phyloP scores from a whole-genome alignment of 306 rosid species.

The Cicer cuneatum region DNA sequence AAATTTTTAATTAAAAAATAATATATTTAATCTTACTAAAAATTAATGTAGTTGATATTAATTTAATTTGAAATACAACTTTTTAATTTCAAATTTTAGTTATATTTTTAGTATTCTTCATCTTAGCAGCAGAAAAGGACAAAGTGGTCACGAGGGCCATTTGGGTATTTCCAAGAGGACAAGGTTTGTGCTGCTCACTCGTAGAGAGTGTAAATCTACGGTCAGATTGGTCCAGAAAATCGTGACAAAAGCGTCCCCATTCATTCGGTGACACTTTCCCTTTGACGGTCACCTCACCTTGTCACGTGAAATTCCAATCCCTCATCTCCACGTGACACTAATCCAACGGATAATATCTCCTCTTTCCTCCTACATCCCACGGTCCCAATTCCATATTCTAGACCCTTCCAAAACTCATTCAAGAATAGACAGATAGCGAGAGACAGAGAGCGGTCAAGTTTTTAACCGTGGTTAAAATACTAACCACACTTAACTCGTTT shows the following conservation, averaged over 20 bases:
- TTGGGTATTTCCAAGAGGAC: background rate
- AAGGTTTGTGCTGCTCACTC: background rate
- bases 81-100: too few species aligned
- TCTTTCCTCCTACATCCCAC: slow-evolving; percentile 39
- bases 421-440: background rate
- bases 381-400: slow-evolving; percentile 56
- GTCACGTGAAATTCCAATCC: slow-evolving; percentile 53
- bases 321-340: slow-evolving; percentile 62
- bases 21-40: too few species aligned
- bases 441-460: slow-evolving; percentile 42
- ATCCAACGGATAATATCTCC: background rate
- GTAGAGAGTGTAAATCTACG: background rate
- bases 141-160: background rate
- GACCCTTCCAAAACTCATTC: slow-evolving; percentile 58
- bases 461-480: slow-evolving; percentile 51
- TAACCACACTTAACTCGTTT: slow-evolving; percentile 49
- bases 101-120: too few species aligned
- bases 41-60: too few species aligned
- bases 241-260: background rate
- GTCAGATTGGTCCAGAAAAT: background rate
- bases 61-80: too few species aligned
- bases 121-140: background rate
- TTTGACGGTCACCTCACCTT: slow-evolving; percentile 39
- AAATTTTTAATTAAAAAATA: too few species aligned
- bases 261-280: slow-evolving; percentile 23